A percentile compares a stretch with the other conserved stretches of the same genome.
phyloP scores from a whole-genome alignment of 1,284 basidiomycete genomes.

The Ustilago lituana region DNA sequence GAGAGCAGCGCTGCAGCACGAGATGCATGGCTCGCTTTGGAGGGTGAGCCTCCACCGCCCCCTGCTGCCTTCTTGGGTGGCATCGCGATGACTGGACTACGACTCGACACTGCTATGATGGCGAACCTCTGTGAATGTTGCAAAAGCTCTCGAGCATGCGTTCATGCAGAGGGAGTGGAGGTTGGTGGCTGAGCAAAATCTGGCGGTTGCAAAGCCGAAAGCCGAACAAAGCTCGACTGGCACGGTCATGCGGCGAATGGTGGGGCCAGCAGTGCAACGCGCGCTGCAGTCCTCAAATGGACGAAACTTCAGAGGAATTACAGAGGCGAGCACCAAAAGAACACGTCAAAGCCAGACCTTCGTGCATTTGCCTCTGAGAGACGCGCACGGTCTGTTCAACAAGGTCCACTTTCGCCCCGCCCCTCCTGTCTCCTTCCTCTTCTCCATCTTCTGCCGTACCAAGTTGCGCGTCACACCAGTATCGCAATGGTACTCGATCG shows the following conservation, averaged over 20 bases:
- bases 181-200: slow-evolving; percentile 16
- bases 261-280: slow-evolving; percentile 2
- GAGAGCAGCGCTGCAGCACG: slow-evolving; percentile 43
- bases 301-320: too few relatives aligned
- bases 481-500: slow-evolving; percentile 27
- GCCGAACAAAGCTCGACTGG: too few relatives aligned
- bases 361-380: too few relatives aligned
- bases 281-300: slow-evolving; percentile 1
- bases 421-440: background rate
- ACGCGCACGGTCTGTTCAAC: slow-evolving; percentile 8
- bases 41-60: slow-evolving; percentile 15
- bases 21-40: slow-evolving; percentile 35
- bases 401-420: background rate
- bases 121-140: too few relatives aligned
- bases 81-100: too few relatives aligned
- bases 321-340: too few relatives aligned
- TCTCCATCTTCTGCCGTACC: background rate
- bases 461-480: background rate
- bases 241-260: slow-evolving; percentile 15
- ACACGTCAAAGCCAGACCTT: too few relatives aligned
- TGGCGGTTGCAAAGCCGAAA: slow-evolving; percentile 18
- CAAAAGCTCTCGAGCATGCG: background rate
- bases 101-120: too few relatives aligned
- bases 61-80: slow-evolving; percentile 22
- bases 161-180: slow-evolving; percentile 6